These are phyloP conservation scores for Pyronema domesticum DNA, from an alignment of 495 filamentous ascomycete species.

Conservation along the genomic window DNA sequence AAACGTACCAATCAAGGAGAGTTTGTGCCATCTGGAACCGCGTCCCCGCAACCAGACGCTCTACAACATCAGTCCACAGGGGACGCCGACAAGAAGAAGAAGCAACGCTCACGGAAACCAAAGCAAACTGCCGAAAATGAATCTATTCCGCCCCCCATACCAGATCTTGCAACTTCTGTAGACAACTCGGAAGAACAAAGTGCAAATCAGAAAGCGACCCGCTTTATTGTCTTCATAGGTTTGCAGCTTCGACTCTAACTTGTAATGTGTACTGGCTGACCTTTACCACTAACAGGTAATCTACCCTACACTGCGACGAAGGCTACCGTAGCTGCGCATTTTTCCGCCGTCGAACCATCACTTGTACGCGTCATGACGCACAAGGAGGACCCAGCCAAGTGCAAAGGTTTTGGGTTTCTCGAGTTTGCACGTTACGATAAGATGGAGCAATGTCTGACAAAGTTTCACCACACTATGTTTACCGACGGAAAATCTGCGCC, in stretches of 20 bases:
- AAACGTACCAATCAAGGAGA: no score
- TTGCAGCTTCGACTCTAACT: conserved; percentile 9
- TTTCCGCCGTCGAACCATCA: conserved; percentile 52
- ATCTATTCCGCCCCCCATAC: neutral
- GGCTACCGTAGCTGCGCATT: conserved; percentile 51
- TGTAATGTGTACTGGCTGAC: conserved; percentile 5
- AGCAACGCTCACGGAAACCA: conserved; percentile 9
- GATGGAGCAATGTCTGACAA: conserved; percentile 83
- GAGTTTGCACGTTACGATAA: conserved; percentile 79
- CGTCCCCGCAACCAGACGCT: no score
- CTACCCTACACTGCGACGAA: conserved; percentile 69
- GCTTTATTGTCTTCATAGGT: conserved; percentile 81
- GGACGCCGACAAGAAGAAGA: conserved; percentile 8
- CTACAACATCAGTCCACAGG: no score
- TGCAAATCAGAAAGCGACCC: conserved; percentile 27
- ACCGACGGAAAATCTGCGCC: conserved; percentile 38
- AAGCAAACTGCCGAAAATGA: conserved; percentile 20
- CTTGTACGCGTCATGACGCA: conserved; percentile 59
- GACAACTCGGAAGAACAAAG: conserved; percentile 17
- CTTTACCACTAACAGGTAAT: conserved; percentile 39
- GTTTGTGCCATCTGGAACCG: no score
- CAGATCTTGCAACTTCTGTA: conserved; percentile 8
- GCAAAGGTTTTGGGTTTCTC: conserved; percentile 78
- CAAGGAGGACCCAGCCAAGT: conserved; percentile 46
- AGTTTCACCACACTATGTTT: conserved; percentile 75